Conservation (phyloP, 2,329 filamentous ascomycete genomes). For the Talaromyces sp. region DNA sequence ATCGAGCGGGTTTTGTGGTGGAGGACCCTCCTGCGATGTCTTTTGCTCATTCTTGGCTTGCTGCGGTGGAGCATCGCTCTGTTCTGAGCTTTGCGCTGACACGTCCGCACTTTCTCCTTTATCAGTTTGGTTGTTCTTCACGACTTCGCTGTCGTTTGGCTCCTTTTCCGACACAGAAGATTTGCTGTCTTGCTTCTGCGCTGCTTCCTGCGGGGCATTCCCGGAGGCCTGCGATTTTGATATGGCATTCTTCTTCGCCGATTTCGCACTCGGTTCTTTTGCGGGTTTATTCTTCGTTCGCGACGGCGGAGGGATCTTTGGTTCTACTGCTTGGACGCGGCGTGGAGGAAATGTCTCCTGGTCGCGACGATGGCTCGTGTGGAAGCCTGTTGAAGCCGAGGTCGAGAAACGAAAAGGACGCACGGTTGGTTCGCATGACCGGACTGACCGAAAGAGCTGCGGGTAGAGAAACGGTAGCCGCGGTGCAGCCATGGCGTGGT, state of each 20-base stretch:
- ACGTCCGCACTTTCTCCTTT: background rate
- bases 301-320: conserved; percentile 34
- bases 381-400: conserved; percentile 26
- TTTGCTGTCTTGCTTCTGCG: conserved; percentile 3
- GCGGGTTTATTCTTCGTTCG: conserved; percentile 24
- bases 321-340: conserved; percentile 43
- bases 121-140: background rate
- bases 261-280: conserved; percentile 14
- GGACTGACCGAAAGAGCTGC: conserved; percentile 57
- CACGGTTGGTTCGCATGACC: conserved; percentile 44
- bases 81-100: background rate
- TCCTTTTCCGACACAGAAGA: background rate
- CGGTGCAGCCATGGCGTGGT: conserved; percentile 54
- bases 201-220: conserved; percentile 12
- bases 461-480: conserved; percentile 67
- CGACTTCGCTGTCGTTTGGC: background rate
- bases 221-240: conserved; percentile 1
- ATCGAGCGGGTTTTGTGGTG: conserved; percentile 27
- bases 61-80: background rate
- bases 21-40: conserved; percentile 6
- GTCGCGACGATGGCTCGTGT: conserved; percentile 29
- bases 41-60: background rate
- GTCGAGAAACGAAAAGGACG: conserved; percentile 38
- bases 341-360: conserved; percentile 41
- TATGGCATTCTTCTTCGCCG: conserved; percentile 13